Evolutionary conservation across 2,329 filamentous ascomycete genomes (phyloP).

Genomic region (Fusarium nelsonii): DNA sequence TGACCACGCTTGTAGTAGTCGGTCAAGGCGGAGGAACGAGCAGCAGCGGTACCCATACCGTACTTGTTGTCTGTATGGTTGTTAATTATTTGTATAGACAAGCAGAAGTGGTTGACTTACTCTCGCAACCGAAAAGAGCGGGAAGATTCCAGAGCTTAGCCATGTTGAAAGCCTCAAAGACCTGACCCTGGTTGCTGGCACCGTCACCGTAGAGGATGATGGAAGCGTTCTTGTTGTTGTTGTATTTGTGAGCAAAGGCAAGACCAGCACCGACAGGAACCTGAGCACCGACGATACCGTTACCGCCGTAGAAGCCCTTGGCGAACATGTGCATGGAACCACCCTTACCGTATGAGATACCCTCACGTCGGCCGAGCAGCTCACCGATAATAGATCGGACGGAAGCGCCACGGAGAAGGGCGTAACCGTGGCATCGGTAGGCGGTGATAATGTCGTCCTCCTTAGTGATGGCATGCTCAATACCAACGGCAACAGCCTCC

Average conservation of each 20-base stretch:
- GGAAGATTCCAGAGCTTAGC: slow-evolving; percentile 99
- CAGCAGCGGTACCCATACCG: slow-evolving; percentile 97
- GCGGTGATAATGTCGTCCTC: slow-evolving; percentile 96
- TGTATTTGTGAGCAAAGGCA: slow-evolving; percentile 97
- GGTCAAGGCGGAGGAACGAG: slow-evolving; percentile 92
- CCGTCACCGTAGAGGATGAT: slow-evolving; percentile 97
- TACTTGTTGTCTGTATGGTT: slow-evolving; percentile 94
- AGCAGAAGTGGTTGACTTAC: slow-evolving; percentile 66
- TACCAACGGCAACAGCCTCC: slow-evolving; percentile 96
- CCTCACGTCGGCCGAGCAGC: slow-evolving; percentile 92
- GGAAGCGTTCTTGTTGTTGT: slow-evolving; percentile 84
- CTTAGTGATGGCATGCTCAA: slow-evolving; percentile 94
- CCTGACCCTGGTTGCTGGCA: slow-evolving; percentile 98
- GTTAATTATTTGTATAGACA: slow-evolving; percentile 21
- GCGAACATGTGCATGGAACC: slow-evolving; percentile 99
- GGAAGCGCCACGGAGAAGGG: slow-evolving; percentile 92
- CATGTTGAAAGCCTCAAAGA: slow-evolving; percentile 99
- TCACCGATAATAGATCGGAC: slow-evolving; percentile 96
- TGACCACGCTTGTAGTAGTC: slow-evolving; percentile 99
- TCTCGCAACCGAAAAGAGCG: slow-evolving; percentile 97
- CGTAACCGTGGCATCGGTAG: slow-evolving; percentile 99
- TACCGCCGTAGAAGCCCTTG: slow-evolving; percentile 97
- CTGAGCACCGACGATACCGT: slow-evolving; percentile 98
- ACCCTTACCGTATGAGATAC: slow-evolving; percentile 98
- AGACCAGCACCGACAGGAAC: slow-evolving; percentile 97